Evolutionary conservation across 441 rosid genomes (phyloP), one percentile per base, ranked within the genome.

Genomic region (Erodium trifolium): DNA sequence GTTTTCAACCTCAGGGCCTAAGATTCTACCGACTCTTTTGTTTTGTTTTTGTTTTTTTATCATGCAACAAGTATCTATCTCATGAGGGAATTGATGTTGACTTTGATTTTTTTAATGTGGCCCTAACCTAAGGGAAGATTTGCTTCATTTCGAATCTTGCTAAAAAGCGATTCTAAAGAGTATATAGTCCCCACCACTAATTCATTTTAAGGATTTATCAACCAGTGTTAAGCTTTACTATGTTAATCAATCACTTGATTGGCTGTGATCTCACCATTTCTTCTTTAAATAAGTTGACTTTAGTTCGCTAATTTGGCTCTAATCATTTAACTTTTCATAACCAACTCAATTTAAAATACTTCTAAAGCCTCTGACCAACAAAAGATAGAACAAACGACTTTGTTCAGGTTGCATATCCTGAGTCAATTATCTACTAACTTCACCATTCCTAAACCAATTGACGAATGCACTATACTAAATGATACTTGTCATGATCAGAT

Each of bases 241-340:
- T 70, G 27, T 45, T 62, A 19, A 70, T 70, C 37, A n/a, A 41
- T 19, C 55, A 14, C 45, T 63, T 70, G 60, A 70, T 70, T 47
- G 67, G 67, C 41, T 29, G 64, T 53, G 18, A 70, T 55, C 62
- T 3, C 45, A 37, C 9, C 23, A 41, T 34, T 63, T 0, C 63
- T 63, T 62, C 57, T 35, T 70, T 62, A 53, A 18, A 70, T 43
- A 63, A 39, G 72, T 16, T 63, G 72, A 45, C 72, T 70, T 63
- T 64, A 23, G 62, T n/a, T 29, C 7, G 60, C 67, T 19, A 63
- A 45, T 66, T 45, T 65, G 16, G 29, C 11, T 16, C 53, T 66
- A 64, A 10, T 43, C 9, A 5, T 43, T 41, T 8, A 9, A 65
- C 68, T 65, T 71, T 64, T 37, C 63, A 16, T 51, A 65, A 60